These are phyloP conservation scores for Rhodotorula diobovata DNA, from an alignment of 768 basidiomycete species.

Conservation along the genomic window DNA sequence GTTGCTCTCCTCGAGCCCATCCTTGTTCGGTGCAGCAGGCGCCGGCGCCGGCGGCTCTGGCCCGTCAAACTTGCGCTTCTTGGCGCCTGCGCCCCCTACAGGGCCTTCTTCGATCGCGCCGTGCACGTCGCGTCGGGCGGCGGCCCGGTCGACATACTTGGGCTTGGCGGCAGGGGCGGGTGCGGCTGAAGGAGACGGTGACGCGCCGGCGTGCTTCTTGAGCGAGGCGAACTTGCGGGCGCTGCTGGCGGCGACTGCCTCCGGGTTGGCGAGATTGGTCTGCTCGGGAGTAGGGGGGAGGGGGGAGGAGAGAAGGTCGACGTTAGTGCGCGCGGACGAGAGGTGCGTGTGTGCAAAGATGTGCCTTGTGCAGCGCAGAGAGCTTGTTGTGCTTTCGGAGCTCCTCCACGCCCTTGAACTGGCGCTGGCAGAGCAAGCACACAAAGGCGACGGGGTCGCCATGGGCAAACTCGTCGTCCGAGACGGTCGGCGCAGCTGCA, in stretches of 20 bases:
- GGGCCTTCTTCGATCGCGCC: slow-evolving; percentile 70
- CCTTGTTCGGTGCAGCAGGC: slow-evolving; percentile 62
- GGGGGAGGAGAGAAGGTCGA: background rate
- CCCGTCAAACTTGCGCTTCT: slow-evolving; percentile 54
- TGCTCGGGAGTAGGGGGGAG: slow-evolving; percentile 47
- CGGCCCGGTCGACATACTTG: slow-evolving; percentile 92
- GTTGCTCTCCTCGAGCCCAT: slow-evolving; percentile 74
- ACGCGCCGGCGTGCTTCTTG: slow-evolving; percentile 48
- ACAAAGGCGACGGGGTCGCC: slow-evolving; percentile 68
- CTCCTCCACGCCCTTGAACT: slow-evolving; percentile 82
- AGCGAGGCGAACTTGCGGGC: slow-evolving; percentile 65
- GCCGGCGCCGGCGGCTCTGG: slow-evolving; percentile 60
- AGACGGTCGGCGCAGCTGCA: slow-evolving; percentile 36
- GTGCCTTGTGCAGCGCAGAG: slow-evolving; percentile 92
- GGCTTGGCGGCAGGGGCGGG: slow-evolving; percentile 50
- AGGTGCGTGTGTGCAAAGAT: slow-evolving; percentile 35
- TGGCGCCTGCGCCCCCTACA: slow-evolving; percentile 38
- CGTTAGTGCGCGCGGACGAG: background rate
- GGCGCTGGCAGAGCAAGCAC: slow-evolving; percentile 85
- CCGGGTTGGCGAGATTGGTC: slow-evolving; percentile 71
- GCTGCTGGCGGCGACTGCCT: slow-evolving; percentile 52
- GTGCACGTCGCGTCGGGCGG: slow-evolving; percentile 81
- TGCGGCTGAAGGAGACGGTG: slow-evolving; percentile 48
- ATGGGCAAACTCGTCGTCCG: slow-evolving; percentile 69
- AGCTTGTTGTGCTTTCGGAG: slow-evolving; percentile 84